Base-by-base conservation (phyloP, 306 rosid species). In the Aeschynomene evenia region DNA sequence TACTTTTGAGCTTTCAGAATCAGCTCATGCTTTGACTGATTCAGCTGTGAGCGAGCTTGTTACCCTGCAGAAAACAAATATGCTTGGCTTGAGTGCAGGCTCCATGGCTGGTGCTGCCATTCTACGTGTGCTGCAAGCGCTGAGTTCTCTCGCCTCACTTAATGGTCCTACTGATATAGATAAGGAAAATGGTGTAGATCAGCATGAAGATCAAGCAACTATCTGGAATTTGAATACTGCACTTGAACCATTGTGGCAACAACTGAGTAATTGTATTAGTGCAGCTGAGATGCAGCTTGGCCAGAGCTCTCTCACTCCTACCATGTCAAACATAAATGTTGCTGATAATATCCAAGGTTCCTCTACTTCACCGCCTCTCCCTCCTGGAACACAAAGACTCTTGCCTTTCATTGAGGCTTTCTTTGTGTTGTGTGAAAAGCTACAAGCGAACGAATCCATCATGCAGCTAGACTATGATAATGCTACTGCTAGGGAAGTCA, bases 71-170 rank as follows among this genome's bases (percentile, higher is more conserved):
- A 85, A 89, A 68, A 95, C 99, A 6, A 90, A 91, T 63, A 91
- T 91, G 97, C 87, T 95, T 49, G 96, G 97, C 68, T 77, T 95
- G 79, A 91, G 99, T 83, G 92, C 99, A 73, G 90, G 95, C 66
- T 91, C 96, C 36, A 91, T 91, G 97, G 99, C 97, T 77, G 99
- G 99, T 70, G 86, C 96, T 28, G 97, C 97, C 60, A 95, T 89
- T 66, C 82, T 91, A 53, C 97, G 99, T 12, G 99, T 95, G 62
- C 74, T 95, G 72, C 99, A 89, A 73, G 92, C 87, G 68, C 89
- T 91, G 31, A 89, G 97, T 76, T 87, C 90, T 7, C 95, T 95
- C 67, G 84, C 85, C 48, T 78, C 81, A 43, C 81, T 77, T 65
- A 21, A 73, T 79, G 77, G 59, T 48, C 64, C 71, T 55, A 93